phyloP scores from a whole-genome alignment of 2,329 filamentous ascomycete species.

The Emericellopsis atlantica region DNA sequence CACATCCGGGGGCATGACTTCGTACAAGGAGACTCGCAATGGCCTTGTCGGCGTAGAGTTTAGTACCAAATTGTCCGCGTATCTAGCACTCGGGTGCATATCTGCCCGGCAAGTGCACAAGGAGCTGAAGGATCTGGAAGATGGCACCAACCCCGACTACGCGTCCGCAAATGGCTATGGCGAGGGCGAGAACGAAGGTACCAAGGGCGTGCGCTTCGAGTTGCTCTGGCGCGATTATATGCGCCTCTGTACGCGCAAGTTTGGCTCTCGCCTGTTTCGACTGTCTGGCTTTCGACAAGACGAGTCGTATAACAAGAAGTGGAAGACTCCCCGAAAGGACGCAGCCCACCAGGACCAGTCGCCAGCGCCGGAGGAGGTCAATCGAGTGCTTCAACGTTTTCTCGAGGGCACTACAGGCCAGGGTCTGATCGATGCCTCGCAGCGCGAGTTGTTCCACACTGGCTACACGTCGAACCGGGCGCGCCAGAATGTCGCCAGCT shows the following conservation, averaged over 20 bases:
- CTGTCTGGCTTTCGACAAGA: constrained; percentile 48
- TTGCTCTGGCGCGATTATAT: constrained; percentile 74
- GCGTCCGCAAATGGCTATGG: constrained; percentile 43
- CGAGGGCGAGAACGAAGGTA: constrained; percentile 60
- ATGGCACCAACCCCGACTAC: constrained; percentile 35
- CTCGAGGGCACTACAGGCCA: constrained; percentile 59
- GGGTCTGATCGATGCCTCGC: constrained; percentile 65
- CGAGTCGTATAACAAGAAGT: constrained; percentile 26
- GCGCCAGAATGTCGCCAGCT: constrained; percentile 65
- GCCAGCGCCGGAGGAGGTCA: constrained; percentile 27
- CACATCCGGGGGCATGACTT: constrained; percentile 42
- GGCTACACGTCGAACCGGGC: constrained; percentile 70
- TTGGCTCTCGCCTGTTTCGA: constrained; percentile 49
- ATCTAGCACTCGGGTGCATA: constrained; percentile 58
- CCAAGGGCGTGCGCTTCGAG: constrained; percentile 57
- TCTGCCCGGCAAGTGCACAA: constrained; percentile 62
- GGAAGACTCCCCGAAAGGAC: constrained; percentile 30
- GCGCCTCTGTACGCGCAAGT: constrained; percentile 62
- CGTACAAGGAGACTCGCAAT: constrained; percentile 61
- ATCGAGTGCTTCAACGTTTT: constrained; percentile 42
- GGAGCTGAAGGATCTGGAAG: constrained; percentile 55
- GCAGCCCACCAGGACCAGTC: constrained; percentile 20
- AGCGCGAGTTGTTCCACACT: constrained; percentile 61
- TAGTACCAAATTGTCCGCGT: constrained; percentile 66
- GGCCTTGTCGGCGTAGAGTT: constrained; percentile 58